These are phyloP conservation scores for Lentinula edodes DNA, from an alignment of 768 basidiomycete genomes.

Conservation along the genomic window DNA sequence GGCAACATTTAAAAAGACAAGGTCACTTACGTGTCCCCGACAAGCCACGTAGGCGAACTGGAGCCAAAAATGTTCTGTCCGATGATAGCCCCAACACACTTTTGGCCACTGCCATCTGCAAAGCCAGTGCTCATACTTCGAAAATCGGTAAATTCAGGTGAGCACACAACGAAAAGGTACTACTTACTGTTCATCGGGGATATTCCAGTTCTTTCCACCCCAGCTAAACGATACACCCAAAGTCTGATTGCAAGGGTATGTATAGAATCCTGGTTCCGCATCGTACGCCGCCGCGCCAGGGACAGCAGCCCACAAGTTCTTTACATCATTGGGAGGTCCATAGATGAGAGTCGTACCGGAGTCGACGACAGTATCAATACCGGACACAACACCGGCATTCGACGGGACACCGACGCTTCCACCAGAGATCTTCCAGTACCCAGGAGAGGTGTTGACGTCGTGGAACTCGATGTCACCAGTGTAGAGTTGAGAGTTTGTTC, in stretches of 20 bases:
- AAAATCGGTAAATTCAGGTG: not conserved
- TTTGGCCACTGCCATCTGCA: not conserved
- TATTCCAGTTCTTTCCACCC: slow-evolving; percentile 1
- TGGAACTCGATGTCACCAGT: slow-evolving; percentile 33
- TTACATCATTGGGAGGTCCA: slow-evolving; percentile 19
- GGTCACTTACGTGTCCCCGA: not conserved
- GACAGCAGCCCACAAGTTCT: slow-evolving; percentile 18
- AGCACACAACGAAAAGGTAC: not conserved
- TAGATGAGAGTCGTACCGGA: slow-evolving; percentile 31
- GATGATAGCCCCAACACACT: not conserved
- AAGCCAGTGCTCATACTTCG: not conserved
- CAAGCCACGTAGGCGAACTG: not conserved
- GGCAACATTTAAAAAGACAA: not conserved
- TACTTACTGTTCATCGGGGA: not conserved
- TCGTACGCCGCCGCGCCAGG: slow-evolving; percentile 9
- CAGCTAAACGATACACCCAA: not conserved
- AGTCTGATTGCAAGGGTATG: not conserved
- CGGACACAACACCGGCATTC: slow-evolving; percentile 3
- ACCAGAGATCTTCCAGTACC: slow-evolving; percentile 22
- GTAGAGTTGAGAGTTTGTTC: slow-evolving; percentile 39
- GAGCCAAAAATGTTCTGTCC: not conserved
- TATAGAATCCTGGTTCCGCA: not conserved
- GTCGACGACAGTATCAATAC: slow-evolving; percentile 25
- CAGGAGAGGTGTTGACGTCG: slow-evolving; percentile 13
- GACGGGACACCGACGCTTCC: slow-evolving; percentile 13